Percentiles rank a stretch among this genome's conserved stretches.
Conservation (phyloP, 257 asterid genomes). For the Verbascum thapsus region DNA sequence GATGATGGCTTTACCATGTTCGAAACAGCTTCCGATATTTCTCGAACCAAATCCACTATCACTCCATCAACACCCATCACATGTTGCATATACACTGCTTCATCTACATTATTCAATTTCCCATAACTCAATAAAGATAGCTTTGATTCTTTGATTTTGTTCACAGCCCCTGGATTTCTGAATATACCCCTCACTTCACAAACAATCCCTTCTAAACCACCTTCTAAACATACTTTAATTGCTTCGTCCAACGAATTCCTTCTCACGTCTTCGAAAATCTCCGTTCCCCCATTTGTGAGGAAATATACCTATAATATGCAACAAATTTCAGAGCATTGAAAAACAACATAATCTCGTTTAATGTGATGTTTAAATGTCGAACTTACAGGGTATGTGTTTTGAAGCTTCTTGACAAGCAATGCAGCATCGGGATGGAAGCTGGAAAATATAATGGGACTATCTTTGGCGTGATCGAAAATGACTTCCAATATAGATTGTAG, state of each 20-base stretch:
- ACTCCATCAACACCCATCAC: slow-evolving; percentile 96
- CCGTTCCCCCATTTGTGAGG: slow-evolving; percentile 88
- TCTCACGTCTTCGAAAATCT: slow-evolving; percentile 65
- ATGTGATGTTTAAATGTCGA: not conserved
- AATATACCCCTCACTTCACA: slow-evolving; percentile 78
- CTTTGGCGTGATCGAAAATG: slow-evolving; percentile 60
- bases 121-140: slow-evolving; percentile 84
- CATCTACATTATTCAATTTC: slow-evolving; percentile 76
- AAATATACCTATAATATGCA: slow-evolving; percentile 70
- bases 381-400: slow-evolving; percentile 69
- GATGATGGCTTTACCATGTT: slow-evolving; percentile 55
- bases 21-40: slow-evolving; percentile 63
- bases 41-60: slow-evolving; percentile 79
- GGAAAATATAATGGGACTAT: slow-evolving; percentile 73
- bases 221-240: slow-evolving; percentile 70
- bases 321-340: not conserved
- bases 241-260: slow-evolving; percentile 92
- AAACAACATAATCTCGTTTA: not conserved
- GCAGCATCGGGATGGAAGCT: slow-evolving; percentile 95
- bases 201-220: slow-evolving; percentile 86
- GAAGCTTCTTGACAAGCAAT: slow-evolving; percentile 60
- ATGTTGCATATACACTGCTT: slow-evolving; percentile 87
- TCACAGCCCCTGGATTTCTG: slow-evolving; percentile 75
- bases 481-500: slow-evolving; percentile 58
- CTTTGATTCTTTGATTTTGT: slow-evolving; percentile 68